Evolutionary conservation across 352 stramenopile species (phyloP).

Genomic region (Globisporangium solare): DNA sequence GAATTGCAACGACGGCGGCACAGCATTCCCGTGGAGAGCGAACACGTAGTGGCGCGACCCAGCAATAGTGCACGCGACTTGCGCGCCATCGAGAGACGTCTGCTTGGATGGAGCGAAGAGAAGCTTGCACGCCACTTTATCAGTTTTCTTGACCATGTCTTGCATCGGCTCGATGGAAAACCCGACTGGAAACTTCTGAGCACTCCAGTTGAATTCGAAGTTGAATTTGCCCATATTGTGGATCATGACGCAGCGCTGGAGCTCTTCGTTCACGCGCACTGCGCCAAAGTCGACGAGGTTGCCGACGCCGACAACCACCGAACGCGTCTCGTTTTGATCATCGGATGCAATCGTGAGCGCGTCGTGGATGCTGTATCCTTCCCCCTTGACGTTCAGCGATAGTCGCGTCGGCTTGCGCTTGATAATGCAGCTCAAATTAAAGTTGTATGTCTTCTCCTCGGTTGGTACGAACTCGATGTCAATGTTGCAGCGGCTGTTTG

Average conservation of each 20-base stretch:
- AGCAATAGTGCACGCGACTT: conserved; percentile 81
- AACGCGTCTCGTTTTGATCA: conserved; percentile 36
- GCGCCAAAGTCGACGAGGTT: conserved; percentile 85
- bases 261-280: conserved; percentile 83
- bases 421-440: conserved; percentile 90
- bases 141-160: conserved; percentile 87
- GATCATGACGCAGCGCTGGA: conserved; percentile 66
- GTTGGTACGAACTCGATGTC: conserved; percentile 88
- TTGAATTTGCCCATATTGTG: conserved; percentile 94
- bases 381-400: conserved; percentile 93
- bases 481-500: conserved; percentile 76
- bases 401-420: conserved; percentile 90
- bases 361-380: conserved; percentile 92
- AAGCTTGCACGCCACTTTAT: conserved; percentile 70
- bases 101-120: conserved; percentile 77
- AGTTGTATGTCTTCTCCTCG: conserved; percentile 92
- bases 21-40: conserved; percentile 61
- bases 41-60: conserved; percentile 83
- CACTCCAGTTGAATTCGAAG: conserved; percentile 90
- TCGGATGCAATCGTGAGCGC: conserved; percentile 38
- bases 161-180: conserved; percentile 66
- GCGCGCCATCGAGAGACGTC: conserved; percentile 59
- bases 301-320: conserved; percentile 18
- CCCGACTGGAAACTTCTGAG: conserved; percentile 30
- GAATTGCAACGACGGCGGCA: conserved; percentile 85